Evolutionary conservation across 2,329 filamentous ascomycete genomes (phyloP).

Genomic region (Pezicula radicicola): DNA sequence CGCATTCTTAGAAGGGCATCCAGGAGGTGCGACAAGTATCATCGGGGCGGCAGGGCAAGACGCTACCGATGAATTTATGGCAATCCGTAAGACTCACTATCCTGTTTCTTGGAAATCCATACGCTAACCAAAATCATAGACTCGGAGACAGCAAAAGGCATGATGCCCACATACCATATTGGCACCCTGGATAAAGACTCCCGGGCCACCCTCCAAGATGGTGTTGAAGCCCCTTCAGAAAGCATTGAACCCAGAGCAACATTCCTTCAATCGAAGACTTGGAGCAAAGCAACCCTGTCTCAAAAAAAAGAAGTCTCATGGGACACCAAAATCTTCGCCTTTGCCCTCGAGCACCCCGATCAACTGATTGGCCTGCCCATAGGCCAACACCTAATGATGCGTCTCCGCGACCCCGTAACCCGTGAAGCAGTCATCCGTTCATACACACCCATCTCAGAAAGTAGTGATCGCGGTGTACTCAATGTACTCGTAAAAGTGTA

Average conservation of each 20-base stretch:
- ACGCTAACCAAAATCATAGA: constrained; percentile 50
- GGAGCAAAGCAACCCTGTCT: constrained; percentile 72
- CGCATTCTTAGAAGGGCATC: constrained; percentile 74
- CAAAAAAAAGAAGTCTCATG: constrained; percentile 67
- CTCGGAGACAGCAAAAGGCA: constrained; percentile 85
- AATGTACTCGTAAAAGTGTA: constrained; percentile 85
- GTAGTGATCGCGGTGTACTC: constrained; percentile 56
- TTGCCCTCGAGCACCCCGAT: constrained; percentile 67
- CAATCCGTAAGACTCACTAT: constrained; percentile 68
- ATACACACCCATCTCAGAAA: constrained; percentile 80
- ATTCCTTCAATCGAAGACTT: constrained; percentile 70
- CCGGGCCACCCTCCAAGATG: constrained; percentile 47
- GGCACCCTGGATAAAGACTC: constrained; percentile 68
- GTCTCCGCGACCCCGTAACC: constrained; percentile 68
- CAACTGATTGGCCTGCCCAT: constrained; percentile 76
- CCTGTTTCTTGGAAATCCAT: neutral
- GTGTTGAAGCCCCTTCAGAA: constrained; percentile 34
- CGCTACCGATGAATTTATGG: constrained; percentile 83
- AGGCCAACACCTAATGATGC: constrained; percentile 85
- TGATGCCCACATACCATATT: constrained; percentile 86
- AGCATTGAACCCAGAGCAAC: constrained; percentile 44
- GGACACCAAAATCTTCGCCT: constrained; percentile 80
- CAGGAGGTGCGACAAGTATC: constrained; percentile 84
- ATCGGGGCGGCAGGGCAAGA: constrained; percentile 78
- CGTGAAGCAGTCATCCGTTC: constrained; percentile 75